These are phyloP conservation scores for Cryomyces minteri DNA, from an alignment of 495 filamentous ascomycete species.

Conservation along the genomic window DNA sequence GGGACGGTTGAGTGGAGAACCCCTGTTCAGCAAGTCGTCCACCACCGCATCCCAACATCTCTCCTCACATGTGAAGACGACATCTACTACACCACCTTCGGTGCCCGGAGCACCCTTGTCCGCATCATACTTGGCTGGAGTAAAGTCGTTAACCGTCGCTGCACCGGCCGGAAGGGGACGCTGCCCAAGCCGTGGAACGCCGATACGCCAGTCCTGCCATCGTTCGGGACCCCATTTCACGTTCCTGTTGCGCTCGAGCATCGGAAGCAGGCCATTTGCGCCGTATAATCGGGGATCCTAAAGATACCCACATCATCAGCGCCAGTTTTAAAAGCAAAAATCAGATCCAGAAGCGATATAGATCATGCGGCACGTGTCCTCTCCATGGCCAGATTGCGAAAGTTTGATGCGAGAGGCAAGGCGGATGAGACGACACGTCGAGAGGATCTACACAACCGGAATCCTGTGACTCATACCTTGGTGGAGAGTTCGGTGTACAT, in stretches of 20 bases:
- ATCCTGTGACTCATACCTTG: slow-evolving; percentile 22
- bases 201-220: slow-evolving; percentile 95
- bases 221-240: slow-evolving; percentile 93
- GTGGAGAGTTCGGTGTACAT: slow-evolving; percentile 77
- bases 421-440: no score
- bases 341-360: no score
- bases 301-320: no score
- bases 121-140: not conserved
- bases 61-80: slow-evolving; percentile 96
- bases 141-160: not conserved
- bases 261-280: slow-evolving; percentile 81
- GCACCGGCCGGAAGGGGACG: slow-evolving; percentile 15
- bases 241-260: slow-evolving; percentile 79
- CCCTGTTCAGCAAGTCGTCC: slow-evolving; percentile 76
- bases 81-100: slow-evolving; percentile 79
- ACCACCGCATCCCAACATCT: slow-evolving; percentile 97
- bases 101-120: slow-evolving; percentile 62
- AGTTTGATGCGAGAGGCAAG: no score
- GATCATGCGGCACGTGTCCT: no score
- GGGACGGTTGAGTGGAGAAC: slow-evolving; percentile 65
- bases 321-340: no score
- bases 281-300: slow-evolving; percentile 69
- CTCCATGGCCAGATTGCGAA: no score
- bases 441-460: no score
- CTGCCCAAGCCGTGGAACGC: slow-evolving; percentile 53